Evolutionary conservation across 768 basidiomycete species (phyloP).

Genomic region (Lentinula detonsa): DNA sequence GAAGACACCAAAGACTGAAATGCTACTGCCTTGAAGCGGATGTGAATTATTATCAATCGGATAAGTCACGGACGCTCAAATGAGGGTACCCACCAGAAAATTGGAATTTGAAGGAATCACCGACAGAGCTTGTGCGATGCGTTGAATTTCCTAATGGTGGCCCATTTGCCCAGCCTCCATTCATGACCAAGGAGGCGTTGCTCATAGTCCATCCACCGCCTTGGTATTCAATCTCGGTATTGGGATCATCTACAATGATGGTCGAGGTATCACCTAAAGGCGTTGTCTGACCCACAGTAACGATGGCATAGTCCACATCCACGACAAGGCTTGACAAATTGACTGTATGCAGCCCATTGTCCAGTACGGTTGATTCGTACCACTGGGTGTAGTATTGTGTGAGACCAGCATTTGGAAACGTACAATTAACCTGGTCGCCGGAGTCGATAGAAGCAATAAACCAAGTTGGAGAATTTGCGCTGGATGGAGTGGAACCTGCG

Average conservation of each 20-base stretch:
- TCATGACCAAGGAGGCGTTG: background rate
- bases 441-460: slow-evolving; percentile 1
- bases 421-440: background rate
- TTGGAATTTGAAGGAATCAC: background rate
- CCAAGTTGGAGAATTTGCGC: background rate
- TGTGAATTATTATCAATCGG: background rate
- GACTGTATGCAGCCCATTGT: background rate
- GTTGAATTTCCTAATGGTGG: slow-evolving; percentile 1
- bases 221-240: background rate
- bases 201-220: background rate
- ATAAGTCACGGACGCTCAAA: background rate
- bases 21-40: background rate
- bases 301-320: slow-evolving; percentile 3
- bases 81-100: background rate
- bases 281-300: slow-evolving; percentile 1
- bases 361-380: background rate
- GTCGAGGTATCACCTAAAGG: background rate
- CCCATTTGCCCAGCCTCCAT: background rate
- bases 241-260: slow-evolving; percentile 2
- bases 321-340: background rate
- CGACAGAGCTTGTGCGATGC: background rate
- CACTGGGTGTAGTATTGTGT: slow-evolving; percentile 1
- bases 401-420: background rate
- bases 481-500: background rate
- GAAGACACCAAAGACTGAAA: slow-evolving; percentile 1